Evolutionary conservation across 2,329 filamentous ascomycete genomes (phyloP).

Genomic region (Fusarium sp.): DNA sequence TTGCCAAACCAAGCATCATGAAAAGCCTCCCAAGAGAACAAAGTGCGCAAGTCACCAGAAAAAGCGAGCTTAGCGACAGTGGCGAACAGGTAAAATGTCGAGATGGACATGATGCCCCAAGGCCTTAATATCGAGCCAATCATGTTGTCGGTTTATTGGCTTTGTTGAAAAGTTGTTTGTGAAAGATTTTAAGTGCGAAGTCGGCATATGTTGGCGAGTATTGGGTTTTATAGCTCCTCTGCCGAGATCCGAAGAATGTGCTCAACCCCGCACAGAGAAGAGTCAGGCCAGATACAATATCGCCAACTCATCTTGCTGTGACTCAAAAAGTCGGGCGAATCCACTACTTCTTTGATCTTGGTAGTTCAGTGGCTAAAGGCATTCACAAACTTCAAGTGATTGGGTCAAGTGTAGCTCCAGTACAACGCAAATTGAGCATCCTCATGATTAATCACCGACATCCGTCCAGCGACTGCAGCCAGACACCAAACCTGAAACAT

Average conservation of each 20-base stretch:
- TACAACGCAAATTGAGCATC: not conserved
- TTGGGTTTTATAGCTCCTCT: not conserved
- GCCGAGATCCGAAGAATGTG: not conserved
- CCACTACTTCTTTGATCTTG: not conserved
- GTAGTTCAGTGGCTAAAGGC: rapidly evolving
- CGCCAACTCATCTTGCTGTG: not conserved
- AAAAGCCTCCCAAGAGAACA: conserved; percentile 6
- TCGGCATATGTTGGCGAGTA: not conserved
- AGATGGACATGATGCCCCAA: not conserved
- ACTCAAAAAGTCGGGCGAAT: not conserved
- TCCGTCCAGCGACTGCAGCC: not conserved
- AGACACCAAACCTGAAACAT: not conserved
- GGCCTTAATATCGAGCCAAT: not conserved
- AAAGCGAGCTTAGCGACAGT: not conserved
- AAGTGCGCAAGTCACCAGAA: not conserved
- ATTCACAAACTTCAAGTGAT: not conserved
- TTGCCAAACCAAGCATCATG: conserved; percentile 4
- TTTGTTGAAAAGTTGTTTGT: not conserved
- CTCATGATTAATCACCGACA: not conserved
- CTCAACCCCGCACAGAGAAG: not conserved
- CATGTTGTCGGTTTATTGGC: not conserved
- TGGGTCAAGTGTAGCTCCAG: rapidly evolving
- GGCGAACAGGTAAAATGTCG: not conserved
- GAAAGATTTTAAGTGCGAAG: not conserved
- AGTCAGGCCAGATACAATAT: not conserved